phyloP scores from a whole-genome alignment of 495 filamentous ascomycete species.

The Antarctomyces pellizariae region DNA sequence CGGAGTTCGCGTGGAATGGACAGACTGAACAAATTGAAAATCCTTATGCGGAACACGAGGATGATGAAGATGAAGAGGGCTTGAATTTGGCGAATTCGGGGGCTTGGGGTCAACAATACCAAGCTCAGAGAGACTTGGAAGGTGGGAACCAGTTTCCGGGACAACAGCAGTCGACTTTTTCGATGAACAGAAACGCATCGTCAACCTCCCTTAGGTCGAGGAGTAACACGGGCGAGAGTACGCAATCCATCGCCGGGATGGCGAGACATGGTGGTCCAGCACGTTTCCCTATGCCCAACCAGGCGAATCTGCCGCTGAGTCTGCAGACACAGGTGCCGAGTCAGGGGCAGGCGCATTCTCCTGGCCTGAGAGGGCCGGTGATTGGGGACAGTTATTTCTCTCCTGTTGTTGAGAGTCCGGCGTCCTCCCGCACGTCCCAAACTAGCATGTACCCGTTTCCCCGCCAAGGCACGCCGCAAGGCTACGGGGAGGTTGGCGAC shows the following conservation, averaged over 20 bases:
- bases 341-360: constrained; percentile 19
- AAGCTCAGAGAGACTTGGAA: no score
- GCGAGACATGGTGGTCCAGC: constrained; percentile 30
- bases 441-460: constrained; percentile 49
- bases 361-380: constrained; percentile 8
- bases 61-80: constrained; percentile 57
- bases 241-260: constrained; percentile 22
- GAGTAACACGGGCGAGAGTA: constrained; percentile 54
- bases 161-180: constrained; percentile 4
- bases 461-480: constrained; percentile 40
- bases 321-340: constrained; percentile 43
- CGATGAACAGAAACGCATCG: constrained; percentile 55
- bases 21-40: constrained; percentile 40
- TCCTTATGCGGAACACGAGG: constrained; percentile 57
- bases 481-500: constrained; percentile 39
- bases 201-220: constrained; percentile 59
- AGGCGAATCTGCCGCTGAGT: constrained; percentile 32
- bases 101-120: constrained; percentile 14
- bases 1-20: constrained; percentile 51
- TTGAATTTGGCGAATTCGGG: constrained; percentile 17
- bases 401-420: constrained; percentile 60
- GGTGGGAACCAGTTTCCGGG: constrained; percentile 5
- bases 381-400: constrained; percentile 71
- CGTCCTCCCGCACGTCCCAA: constrained; percentile 55
- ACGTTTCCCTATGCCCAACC: constrained; percentile 40